Base-by-base conservation (phyloP, 2,329 filamentous ascomycete species). In the Nemania diffusa region DNA sequence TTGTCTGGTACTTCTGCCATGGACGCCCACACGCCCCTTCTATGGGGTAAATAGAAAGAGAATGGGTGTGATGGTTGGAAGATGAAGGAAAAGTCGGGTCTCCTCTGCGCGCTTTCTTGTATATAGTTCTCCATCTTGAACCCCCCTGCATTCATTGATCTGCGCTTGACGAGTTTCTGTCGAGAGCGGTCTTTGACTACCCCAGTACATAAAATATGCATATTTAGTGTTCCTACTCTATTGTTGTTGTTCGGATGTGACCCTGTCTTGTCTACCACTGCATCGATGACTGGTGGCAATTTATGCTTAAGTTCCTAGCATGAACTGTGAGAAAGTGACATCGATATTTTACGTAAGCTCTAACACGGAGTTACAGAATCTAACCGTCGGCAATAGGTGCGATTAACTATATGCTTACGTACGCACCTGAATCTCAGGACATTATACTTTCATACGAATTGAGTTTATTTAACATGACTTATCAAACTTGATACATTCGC, bases 151-250 rank as follows among this genome's bases (percentile, higher is more conserved):
- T 67, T 64, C 65, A 67, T 11, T 44, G 65, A 56, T 24, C 60
- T 44, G 29, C 48, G 6, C 42, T 22, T 42, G 46, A 29, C 61
- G 5, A 13, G 7, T 34, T 57, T 52, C 46, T 58, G 62, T 29
- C 5, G 17, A 44, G 62, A 9, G 42, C 53, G 64, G 26, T 67
- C 65, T 64, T 52, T 64, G 55, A 57, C 40, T 32, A 26, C 17
- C 40, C 11, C 26, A 57, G 65, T 67, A 64, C 27, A 67, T 64
- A 67, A 37, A 63, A 55, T 64, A 67, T 55, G 44, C 50, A 64
- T 46, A 64, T 56, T 42, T 55, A 26, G 29, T 53, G 22, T 53
- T 66, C 48, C 26, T 48, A 24, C 53, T 50, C 20, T 15, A 55
- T 22, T 42, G 15, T 17, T 61, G 8, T 2, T 24, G 15, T 26